Evolutionary conservation across 495 filamentous ascomycete genomes (phyloP), one percentile per base, ranked within the genome.

Genomic region (Penicilliopsis zonata): DNA sequence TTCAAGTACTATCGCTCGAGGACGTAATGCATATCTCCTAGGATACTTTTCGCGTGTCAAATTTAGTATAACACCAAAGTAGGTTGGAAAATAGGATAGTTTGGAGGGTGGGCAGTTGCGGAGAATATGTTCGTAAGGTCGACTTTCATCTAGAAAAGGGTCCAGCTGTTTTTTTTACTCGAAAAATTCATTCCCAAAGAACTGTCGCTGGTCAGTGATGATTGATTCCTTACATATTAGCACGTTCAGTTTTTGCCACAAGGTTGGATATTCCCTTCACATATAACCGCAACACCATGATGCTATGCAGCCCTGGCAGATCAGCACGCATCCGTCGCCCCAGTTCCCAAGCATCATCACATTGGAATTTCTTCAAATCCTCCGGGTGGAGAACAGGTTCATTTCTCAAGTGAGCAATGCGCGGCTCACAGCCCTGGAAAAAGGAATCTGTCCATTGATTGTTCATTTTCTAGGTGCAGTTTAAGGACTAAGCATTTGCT

Each of bases 1-100:
- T 14, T 41, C 38, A 0, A 41, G 33, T 13, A 41, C 33, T 7
- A 41, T 18, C 7, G 38, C 38, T 28, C 33, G 38, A 6, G 10
- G 35, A n/a, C 35, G n/a, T 3, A 31, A 25, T 18, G 25, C 16
- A 16, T 30, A 39, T 18, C 9, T 24, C 8, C 5, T 37, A 14
- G 30, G 36, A 23, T 31, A 40, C 15, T 35, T 6, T 1, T 28
- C 13, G 12, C 38, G 32, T 28, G 27, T 18, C n/a, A 40, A n/a
- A 13, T 32, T 18, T 18, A 13, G 18, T 5, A 37, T 14, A 2
- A 36, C 29, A 9, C 38, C 38, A 17, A 19, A 28, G 19, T 35
- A 40, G 2, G 5, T 19, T 1, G 38, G 38, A 23, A 40, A 35
- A 18, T 26, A 32, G 1, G 15, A 24, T 7, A 12, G 9, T 13